Percentiles rank a stretch among this genome's conserved stretches.
Evolutionary conservation across 1,139 yeast genomes (phyloP).

Genomic region (Protomyces inouyei): DNA sequence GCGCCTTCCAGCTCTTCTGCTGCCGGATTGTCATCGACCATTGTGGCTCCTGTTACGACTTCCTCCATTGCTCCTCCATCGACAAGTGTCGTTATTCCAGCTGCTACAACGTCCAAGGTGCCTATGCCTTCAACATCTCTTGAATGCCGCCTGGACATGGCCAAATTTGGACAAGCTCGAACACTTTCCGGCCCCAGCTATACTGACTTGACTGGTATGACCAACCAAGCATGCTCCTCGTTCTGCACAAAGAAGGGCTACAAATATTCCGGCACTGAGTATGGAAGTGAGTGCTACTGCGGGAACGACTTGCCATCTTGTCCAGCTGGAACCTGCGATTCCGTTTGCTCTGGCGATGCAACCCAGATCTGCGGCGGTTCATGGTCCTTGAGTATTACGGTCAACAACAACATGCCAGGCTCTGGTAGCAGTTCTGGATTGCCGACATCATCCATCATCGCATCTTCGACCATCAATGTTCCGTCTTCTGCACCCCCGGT

Average conservation of each 20-base stretch:
- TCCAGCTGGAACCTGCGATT: slow-evolving; percentile 7
- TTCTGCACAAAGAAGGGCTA: slow-evolving; percentile 7
- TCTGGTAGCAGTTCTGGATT: too few relatives aligned
- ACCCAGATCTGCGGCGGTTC: slow-evolving; percentile 14
- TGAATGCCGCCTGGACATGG: slow-evolving; percentile 3
- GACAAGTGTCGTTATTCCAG: too few relatives aligned
- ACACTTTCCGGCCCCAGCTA: slow-evolving; percentile 9
- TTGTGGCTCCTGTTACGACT: too few relatives aligned
- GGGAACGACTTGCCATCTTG: slow-evolving; percentile 2
- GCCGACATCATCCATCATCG: too few relatives aligned
- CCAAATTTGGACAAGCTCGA: background rate
- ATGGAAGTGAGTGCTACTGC: slow-evolving; percentile 22
- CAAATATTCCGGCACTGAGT: slow-evolving; percentile 20
- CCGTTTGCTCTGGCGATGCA: slow-evolving; percentile 13
- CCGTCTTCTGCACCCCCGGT: too few relatives aligned
- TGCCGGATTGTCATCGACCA: too few relatives aligned
- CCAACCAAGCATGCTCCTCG: slow-evolving; percentile 6
- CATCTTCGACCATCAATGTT: too few relatives aligned
- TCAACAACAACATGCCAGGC: background rate
- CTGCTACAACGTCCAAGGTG: too few relatives aligned
- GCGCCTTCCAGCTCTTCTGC: too few relatives aligned
- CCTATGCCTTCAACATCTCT: too few relatives aligned
- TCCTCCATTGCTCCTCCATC: too few relatives aligned
- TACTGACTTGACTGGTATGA: slow-evolving; percentile 13
- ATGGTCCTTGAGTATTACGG: slow-evolving; percentile 5